Evolutionary conservation across 169 alveolate species (phyloP).

Genomic region (Miamiensis avidus): DNA sequence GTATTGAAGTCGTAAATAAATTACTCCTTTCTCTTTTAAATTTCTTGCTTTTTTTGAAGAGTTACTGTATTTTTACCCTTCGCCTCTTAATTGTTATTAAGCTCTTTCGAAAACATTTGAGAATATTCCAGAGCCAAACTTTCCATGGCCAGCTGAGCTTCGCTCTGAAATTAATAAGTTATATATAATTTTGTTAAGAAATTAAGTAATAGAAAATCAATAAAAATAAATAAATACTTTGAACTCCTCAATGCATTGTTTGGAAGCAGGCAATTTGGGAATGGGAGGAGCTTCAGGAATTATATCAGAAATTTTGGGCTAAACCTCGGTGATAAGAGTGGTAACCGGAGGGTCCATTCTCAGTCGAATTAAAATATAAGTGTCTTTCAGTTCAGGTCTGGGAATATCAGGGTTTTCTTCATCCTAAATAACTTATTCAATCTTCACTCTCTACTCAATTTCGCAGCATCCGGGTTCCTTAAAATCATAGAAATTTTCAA

Average conservation of each 20-base stretch:
- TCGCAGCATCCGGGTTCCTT: conserved; percentile 26
- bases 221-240: not conserved
- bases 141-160: conserved; percentile 31
- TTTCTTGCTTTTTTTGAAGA: conserved; percentile 24
- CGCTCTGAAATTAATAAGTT: not conserved
- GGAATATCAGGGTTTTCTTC: conserved; percentile 35
- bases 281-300: conserved; percentile 45
- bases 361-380: conserved; percentile 24
- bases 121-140: conserved; percentile 45
- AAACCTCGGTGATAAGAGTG: conserved; percentile 19
- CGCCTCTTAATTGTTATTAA: conserved; percentile 21
- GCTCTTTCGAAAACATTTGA: conserved; percentile 29
- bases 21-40: conserved; percentile 35
- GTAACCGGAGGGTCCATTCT: conserved; percentile 22
- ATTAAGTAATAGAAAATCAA: too few relatives aligned
- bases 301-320: conserved; percentile 31
- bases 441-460: conserved; percentile 19
- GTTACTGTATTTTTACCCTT: conserved; percentile 26
- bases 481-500: not conserved
- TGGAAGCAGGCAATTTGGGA: conserved; percentile 21
- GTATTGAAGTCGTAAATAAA: conserved; percentile 40
- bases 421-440: conserved; percentile 32
- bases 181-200: too few relatives aligned
- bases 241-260: conserved; percentile 38
- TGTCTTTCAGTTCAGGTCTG: conserved; percentile 25